phyloP scores from a whole-genome alignment of 345 rosid genomes.

The Brassica nigra region DNA sequence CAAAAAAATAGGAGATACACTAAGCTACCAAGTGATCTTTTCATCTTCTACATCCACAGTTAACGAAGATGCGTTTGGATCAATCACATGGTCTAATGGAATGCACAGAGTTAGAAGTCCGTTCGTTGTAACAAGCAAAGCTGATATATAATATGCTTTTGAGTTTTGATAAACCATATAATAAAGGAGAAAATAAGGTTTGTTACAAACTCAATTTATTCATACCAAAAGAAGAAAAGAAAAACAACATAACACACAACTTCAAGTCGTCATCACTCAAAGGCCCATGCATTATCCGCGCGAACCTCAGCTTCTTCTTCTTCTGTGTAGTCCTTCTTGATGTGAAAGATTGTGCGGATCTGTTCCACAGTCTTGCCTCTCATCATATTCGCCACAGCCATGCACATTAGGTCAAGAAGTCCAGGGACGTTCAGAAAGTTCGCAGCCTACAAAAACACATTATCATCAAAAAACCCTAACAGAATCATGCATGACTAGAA shows the following conservation, averaged over 20 bases:
- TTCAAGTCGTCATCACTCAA: conserved; percentile 46
- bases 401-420: conserved; percentile 68
- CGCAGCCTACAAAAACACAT: conserved; percentile 53
- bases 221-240: neutral
- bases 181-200: neutral
- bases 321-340: conserved; percentile 61
- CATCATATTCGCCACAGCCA: conserved; percentile 73
- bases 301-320: conserved; percentile 76
- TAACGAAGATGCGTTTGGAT: conserved; percentile 52
- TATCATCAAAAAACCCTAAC: neutral
- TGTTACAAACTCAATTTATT: neutral
- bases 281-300: conserved; percentile 76
- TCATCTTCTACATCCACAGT: conserved; percentile 18
- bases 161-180: neutral
- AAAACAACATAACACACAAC: neutral
- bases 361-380: conserved; percentile 63
- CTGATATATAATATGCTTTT: neutral
- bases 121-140: conserved; percentile 46
- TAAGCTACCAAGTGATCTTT: conserved; percentile 51
- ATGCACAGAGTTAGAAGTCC: conserved; percentile 54
- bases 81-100: conserved; percentile 60
- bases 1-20: conserved; percentile 42
- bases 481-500: neutral
- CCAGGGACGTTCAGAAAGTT: conserved; percentile 68
- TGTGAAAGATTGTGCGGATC: conserved; percentile 60